Conservation (phyloP, 2,329 filamentous ascomycete genomes). For the Cercospora sp. region DNA sequence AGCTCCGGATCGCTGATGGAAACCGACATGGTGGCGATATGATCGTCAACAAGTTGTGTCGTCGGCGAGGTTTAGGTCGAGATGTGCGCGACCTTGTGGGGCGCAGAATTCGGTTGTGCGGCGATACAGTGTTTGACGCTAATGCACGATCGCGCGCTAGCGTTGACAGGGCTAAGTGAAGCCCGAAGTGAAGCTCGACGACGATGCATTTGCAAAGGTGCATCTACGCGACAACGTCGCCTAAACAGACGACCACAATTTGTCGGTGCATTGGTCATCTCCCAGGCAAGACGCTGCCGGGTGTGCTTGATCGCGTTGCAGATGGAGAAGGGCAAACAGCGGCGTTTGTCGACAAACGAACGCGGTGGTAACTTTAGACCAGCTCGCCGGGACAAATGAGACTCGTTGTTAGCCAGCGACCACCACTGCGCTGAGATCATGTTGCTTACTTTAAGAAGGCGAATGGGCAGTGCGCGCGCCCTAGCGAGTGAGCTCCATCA, state of each 20-base stretch:
- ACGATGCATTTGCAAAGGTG: background rate
- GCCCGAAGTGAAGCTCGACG: background rate
- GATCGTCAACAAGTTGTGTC: background rate
- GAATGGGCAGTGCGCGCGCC: background rate
- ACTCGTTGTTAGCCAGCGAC: background rate
- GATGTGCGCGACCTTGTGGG: background rate
- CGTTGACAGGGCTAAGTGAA: background rate
- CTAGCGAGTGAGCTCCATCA: background rate
- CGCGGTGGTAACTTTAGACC: background rate
- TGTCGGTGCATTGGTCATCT: background rate
- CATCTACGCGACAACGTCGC: background rate
- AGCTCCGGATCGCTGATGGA: conserved; percentile 9
- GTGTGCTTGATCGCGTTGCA: background rate
- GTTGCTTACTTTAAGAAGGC: background rate
- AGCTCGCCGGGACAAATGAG: background rate
- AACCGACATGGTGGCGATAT: conserved; percentile 2
- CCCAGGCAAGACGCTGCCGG: background rate
- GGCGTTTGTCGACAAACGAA: background rate
- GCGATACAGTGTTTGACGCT: background rate
- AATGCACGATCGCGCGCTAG: background rate
- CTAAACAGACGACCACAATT: background rate
- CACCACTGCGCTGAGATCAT: background rate
- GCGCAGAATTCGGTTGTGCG: background rate
- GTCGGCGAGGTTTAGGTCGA: background rate
- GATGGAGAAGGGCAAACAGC: background rate